These are phyloP conservation scores for Tuber melanosporum DNA, from an alignment of 495 filamentous ascomycete species.

Conservation along the genomic window DNA sequence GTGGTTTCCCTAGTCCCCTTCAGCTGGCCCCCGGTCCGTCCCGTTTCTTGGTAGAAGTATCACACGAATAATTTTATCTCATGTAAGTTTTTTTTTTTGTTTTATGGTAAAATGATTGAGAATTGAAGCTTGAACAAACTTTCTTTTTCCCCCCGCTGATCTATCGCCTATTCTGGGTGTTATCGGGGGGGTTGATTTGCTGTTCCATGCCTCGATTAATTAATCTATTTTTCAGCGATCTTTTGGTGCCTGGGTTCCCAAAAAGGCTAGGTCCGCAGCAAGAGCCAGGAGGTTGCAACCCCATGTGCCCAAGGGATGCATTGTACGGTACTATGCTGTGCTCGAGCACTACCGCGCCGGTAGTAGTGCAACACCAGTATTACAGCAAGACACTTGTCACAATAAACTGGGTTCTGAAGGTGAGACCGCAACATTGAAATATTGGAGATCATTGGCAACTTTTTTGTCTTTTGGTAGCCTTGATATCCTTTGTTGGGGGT, in stretches of 20 bases:
- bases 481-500: not conserved
- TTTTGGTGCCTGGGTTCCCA: not conserved
- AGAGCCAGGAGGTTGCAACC: not conserved
- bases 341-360: too few species aligned
- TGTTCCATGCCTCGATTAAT: not conserved
- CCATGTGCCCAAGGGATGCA: not conserved
- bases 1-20: not conserved
- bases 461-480: not conserved
- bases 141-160: not conserved
- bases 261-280: not conserved
- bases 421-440: not conserved
- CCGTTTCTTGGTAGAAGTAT: not conserved
- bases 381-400: not conserved
- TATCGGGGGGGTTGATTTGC: not conserved
- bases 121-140: not conserved
- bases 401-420: not conserved
- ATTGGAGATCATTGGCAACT: not conserved
- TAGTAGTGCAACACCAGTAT: too few species aligned
- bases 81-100: not conserved
- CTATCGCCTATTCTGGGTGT: not conserved
- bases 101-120: not conserved
- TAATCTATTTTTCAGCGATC: not conserved
- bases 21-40: not conserved
- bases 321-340: not conserved
- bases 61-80: not conserved